phyloP scores from a whole-genome alignment of 2,329 filamentous ascomycete species.

The Penicillium sp. region DNA sequence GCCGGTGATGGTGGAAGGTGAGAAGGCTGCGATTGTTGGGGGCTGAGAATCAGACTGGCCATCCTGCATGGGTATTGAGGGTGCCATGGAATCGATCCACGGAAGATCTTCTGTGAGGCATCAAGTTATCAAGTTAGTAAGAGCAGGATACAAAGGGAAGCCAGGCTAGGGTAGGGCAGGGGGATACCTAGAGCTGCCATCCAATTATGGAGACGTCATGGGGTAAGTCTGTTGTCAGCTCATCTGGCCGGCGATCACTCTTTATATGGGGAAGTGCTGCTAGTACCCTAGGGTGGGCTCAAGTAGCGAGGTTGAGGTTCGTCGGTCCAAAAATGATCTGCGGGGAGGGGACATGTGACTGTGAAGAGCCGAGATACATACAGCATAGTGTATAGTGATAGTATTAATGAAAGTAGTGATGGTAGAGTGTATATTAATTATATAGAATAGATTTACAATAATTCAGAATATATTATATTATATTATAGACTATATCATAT shows the following conservation, averaged over 20 bases:
- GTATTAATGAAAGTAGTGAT: neutral
- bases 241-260: slow-evolving; percentile 35
- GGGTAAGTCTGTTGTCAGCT: slow-evolving; percentile 24
- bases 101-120: slow-evolving; percentile 49
- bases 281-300: neutral
- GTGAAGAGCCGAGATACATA: neutral
- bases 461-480: neutral
- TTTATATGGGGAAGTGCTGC: slow-evolving; percentile 7
- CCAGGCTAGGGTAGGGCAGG: slow-evolving; percentile 15
- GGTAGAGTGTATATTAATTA: neutral
- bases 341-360: slow-evolving; percentile 33
- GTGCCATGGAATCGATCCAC: slow-evolving; percentile 60
- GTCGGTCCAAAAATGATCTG: slow-evolving; percentile 28
- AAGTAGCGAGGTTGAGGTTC: slow-evolving; percentile 11
- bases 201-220: slow-evolving; percentile 45
- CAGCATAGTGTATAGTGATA: neutral
- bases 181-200: slow-evolving; percentile 56
- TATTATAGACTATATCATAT: neutral
- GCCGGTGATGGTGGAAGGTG: slow-evolving; percentile 76
- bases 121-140: neutral
- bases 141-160: neutral
- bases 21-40: slow-evolving; percentile 88
- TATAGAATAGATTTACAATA: no score
- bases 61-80: slow-evolving; percentile 44
- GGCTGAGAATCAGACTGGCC: slow-evolving; percentile 51